Evolutionary conservation across 1,139 yeast genomes (phyloP).

Genomic region (Eremothecium gossypii): DNA sequence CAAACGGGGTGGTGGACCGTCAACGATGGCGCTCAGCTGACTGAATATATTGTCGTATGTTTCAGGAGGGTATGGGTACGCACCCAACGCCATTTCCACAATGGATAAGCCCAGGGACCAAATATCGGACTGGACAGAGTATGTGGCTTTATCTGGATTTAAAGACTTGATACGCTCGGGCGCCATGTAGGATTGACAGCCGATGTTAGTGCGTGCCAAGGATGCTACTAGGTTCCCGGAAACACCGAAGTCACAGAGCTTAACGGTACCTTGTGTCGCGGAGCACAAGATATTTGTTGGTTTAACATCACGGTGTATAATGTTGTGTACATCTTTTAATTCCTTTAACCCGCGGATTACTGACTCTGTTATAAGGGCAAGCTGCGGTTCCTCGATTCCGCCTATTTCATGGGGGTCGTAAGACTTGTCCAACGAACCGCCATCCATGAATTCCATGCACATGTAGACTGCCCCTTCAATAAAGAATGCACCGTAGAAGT

Average conservation of each 20-base stretch:
- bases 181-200: constrained; percentile 98
- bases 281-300: constrained; percentile 88
- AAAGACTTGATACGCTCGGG: constrained; percentile 83
- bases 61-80: constrained; percentile 93
- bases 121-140: constrained; percentile 89
- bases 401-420: constrained; percentile 47
- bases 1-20: constrained; percentile 85
- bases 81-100: constrained; percentile 81
- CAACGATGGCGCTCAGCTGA: constrained; percentile 91
- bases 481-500: constrained; percentile 93
- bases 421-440: constrained; percentile 84
- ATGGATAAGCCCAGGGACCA: constrained; percentile 93
- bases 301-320: constrained; percentile 93
- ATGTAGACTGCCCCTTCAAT: constrained; percentile 97
- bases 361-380: constrained; percentile 74
- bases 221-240: constrained; percentile 93
- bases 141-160: constrained; percentile 61
- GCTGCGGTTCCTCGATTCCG: constrained; percentile 72
- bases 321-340: constrained; percentile 80
- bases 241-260: constrained; percentile 94
- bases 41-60: constrained; percentile 84
- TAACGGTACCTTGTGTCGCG: constrained; percentile 70
- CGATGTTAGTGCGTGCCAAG: constrained; percentile 90
- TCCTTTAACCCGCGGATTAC: constrained; percentile 78
- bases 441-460: constrained; percentile 98